Evolutionary conservation across 2,329 filamentous ascomycete species (phyloP), one percentile per base, ranked within the genome.

Genomic region (Pleurostoma richardsiae): DNA sequence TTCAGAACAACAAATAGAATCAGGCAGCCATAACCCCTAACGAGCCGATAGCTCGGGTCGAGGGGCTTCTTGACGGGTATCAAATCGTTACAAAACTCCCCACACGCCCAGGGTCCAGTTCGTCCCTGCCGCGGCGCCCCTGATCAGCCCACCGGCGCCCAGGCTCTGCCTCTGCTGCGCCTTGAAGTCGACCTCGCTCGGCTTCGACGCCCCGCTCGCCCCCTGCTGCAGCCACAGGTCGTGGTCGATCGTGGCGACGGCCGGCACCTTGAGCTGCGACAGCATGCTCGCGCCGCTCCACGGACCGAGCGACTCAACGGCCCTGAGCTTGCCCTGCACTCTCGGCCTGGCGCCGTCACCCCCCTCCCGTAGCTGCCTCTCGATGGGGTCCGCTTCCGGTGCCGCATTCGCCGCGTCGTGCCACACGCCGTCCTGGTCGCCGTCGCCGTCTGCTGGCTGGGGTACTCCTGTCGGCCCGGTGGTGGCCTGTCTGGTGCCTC

Each of bases 281-380:
- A 86, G 68, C 45, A 92, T 59, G 60, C 86, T 90, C 3, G 82
- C 87, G 8, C 88, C 88, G 26, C 79, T 77, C 86, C 87, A 92
- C 2, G 86, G 71, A 0, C 88, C 88, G 2, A 91, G 66, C 1
- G 83, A 83, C 51, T 88, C 82, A 2, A 90, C 68, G 3, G 77
- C 83, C 29, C 87, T 76, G 38, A 90, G 68, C 29, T 73, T 67
- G 3, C 85, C 85, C 38, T 80, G 77, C 2, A 80, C 59, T 4
- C 61, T 50, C 4, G 60, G 65, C 41, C 55, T 68, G 54, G 56
- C 69, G 19, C 19, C 19, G 54, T 67, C 70, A 46, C 58, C 70
- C 10, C 70, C 60, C 48, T 58, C 73, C 50, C 76, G 68, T 49
- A 85, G 66, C 50, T 79, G 75, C 30, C 76, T 68, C 40, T 83